Conservation (phyloP, 2,329 filamentous ascomycete genomes). For the Colletotrichum tamarilloi region DNA sequence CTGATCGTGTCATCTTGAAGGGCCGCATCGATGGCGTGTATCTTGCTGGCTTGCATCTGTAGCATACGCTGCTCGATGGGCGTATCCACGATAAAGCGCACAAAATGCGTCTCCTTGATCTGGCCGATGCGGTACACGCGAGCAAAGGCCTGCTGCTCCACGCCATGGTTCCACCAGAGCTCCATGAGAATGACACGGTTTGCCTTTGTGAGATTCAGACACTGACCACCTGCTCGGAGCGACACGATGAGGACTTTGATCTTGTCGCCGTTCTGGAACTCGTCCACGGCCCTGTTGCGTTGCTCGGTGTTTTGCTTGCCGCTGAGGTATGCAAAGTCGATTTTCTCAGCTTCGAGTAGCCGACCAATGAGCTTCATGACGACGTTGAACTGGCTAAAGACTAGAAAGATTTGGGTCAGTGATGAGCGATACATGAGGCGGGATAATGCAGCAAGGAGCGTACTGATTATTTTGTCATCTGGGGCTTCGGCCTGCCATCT, state of each 20-base stretch:
- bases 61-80: constrained; percentile 69
- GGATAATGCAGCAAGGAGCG: constrained; percentile 17
- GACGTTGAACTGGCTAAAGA: constrained; percentile 49
- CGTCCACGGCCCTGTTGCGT: constrained; percentile 36
- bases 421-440: too few relatives aligned
- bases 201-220: constrained; percentile 52
- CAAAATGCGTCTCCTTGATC: constrained; percentile 66
- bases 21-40: too few relatives aligned
- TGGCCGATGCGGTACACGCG: constrained; percentile 76
- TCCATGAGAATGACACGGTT: constrained; percentile 67
- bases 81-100: constrained; percentile 65
- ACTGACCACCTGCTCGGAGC: constrained; percentile 48
- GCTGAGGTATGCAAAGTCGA: constrained; percentile 51
- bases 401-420: constrained; percentile 34
- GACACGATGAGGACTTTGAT: constrained; percentile 45
- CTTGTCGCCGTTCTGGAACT: constrained; percentile 38
- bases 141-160: constrained; percentile 70
- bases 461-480: constrained; percentile 53
- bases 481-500: constrained; percentile 46
- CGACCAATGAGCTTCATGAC: constrained; percentile 48
- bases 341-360: constrained; percentile 39
- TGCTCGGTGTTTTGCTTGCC: constrained; percentile 39
- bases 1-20: background rate
- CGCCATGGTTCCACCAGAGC: constrained; percentile 68
- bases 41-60: background rate